Evolutionary conservation across 148 eudicot genomes (phyloP), one percentile per base, ranked within the genome.

Genomic region (Silene latifolia): DNA sequence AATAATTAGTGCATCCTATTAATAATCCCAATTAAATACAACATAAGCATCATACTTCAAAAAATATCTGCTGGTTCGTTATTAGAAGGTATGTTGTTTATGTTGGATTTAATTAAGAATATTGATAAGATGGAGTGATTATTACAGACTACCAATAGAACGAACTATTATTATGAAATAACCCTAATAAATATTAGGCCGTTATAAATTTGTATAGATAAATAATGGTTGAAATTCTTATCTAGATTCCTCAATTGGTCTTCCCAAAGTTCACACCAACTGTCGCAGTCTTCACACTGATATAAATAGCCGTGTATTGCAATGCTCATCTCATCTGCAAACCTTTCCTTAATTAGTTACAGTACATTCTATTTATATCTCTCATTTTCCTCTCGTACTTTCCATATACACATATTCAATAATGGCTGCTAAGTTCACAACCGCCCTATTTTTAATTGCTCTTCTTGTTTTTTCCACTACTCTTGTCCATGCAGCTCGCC

Each of bases 391-490:
- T 39, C 44, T 39, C 44, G 1, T 39, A 5, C 44, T 51, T 51
- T 11, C 56, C 56, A 13, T 51, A 32, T 8, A 59, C 10, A 42
- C 3, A 24, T 7, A 65, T 63, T 35, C 9, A 64, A 72, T 76
- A 64, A 72, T 76, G 76, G 66, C 78, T 63, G 60, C 78, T 0
- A 81, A 74, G 71, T 12, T 69, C 46, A 32, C 57, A 51, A 35
- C 63, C 3, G 21, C 71, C 25, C 19, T 78, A 8, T 24, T 67
- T 3, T 27, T 78, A 11, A 15, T 78, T n/a, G 46, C 72, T 14
- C 73, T 77, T 57, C 65, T 81, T 19, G n/a, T 81, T 75, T 75
- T 69, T 29, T 63, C 72, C 15, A 14, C 71, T 4, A 57, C 72
- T 64, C 24, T 71, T 25, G 17, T 20, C 23, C 32, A 4, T 23